Conservation (phyloP, 495 filamentous ascomycete species). For the Saxispiralis lemnorum region DNA sequence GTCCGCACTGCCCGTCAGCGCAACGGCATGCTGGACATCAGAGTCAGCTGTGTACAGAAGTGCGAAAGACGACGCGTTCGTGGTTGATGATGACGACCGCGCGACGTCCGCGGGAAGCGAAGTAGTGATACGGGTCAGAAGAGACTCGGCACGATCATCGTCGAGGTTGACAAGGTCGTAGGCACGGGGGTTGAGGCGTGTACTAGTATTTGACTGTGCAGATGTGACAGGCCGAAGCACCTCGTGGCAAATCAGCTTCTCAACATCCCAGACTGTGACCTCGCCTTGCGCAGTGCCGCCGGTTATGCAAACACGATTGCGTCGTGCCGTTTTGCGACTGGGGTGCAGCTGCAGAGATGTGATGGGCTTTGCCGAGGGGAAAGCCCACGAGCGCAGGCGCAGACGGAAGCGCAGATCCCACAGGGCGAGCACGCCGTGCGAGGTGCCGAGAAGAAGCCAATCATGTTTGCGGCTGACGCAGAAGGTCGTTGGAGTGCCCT, state of each 20-base stretch:
- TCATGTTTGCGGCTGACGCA: conserved; percentile 66
- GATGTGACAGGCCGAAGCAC: conserved; percentile 46
- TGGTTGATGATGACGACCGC: conserved; percentile 24
- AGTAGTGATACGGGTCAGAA: conserved; percentile 75
- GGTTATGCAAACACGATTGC: conserved; percentile 69
- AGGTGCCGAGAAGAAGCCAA: conserved; percentile 83
- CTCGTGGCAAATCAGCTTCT: conserved; percentile 75
- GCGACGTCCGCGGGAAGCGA: conserved; percentile 28
- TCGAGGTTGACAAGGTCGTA: conserved; percentile 85
- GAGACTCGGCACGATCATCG: conserved; percentile 70
- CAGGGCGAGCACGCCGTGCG: conserved; percentile 79
- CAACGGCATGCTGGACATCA: conserved; percentile 46
- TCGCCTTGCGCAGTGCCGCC: conserved; percentile 84
- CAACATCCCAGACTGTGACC: conserved; percentile 88
- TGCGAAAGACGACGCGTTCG: conserved; percentile 20
- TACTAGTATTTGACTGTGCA: conserved; percentile 22
- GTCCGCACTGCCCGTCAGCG: conserved; percentile 74
- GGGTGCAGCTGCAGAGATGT: conserved; percentile 66
- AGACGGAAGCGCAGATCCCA: conserved; percentile 93
- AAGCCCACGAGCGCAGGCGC: conserved; percentile 72
- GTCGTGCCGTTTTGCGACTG: conserved; percentile 24
- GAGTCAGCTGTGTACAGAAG: conserved; percentile 35
- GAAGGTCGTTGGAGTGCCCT: conserved; percentile 86
- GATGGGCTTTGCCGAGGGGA: conserved; percentile 66
- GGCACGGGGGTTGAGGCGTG: conserved; percentile 27